Conservation (phyloP, 2,329 filamentous ascomycete species). For the Hypoxylon sp. region DNA sequence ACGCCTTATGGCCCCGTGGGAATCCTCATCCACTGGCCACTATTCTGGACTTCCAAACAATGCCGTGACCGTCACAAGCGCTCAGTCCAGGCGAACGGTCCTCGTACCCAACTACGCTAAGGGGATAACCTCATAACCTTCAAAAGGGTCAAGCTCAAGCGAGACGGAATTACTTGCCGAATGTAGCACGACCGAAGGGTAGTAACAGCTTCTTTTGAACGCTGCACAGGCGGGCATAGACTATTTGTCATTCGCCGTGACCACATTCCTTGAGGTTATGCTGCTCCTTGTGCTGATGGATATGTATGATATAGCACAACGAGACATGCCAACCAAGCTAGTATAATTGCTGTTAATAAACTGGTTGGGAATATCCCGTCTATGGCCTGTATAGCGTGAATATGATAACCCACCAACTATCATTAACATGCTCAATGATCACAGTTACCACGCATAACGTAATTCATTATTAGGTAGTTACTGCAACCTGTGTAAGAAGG, state of each 20-base stretch:
- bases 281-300: neutral
- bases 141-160: neutral
- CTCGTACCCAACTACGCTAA: neutral
- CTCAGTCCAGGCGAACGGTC: neutral
- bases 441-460: neutral
- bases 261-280: neutral
- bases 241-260: neutral
- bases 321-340: slow-evolving; percentile 1
- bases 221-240: neutral
- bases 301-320: slow-evolving; percentile 7
- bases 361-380: neutral
- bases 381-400: slow-evolving; percentile 5
- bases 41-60: neutral
- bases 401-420: slow-evolving; percentile 8
- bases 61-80: neutral
- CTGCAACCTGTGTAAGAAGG: neutral
- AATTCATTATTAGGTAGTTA: neutral
- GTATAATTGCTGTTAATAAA: slow-evolving; percentile 1
- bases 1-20: neutral
- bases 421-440: neutral
- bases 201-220: neutral
- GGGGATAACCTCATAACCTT: neutral
- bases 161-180: neutral
- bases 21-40: neutral
- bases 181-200: neutral